phyloP scores from a whole-genome alignment of 2,329 filamentous ascomycete species.

The Microsporum canis region DNA sequence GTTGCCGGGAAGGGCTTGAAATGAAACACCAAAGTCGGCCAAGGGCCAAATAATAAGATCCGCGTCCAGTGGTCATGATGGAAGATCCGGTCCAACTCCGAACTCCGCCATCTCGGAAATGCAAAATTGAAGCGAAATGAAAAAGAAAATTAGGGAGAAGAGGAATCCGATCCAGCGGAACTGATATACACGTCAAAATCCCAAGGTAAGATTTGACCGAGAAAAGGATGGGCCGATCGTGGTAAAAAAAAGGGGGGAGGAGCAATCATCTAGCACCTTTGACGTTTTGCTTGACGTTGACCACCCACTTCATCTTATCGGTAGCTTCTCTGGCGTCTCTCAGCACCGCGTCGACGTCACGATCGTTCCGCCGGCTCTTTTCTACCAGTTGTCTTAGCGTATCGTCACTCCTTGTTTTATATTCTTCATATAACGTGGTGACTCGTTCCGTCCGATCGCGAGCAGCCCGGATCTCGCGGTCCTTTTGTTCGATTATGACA shows the following conservation, averaged over 20 bases:
- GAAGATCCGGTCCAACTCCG: conserved; percentile 10
- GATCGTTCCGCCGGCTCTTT: conserved; percentile 21
- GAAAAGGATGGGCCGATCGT: background rate
- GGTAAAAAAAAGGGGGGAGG: background rate
- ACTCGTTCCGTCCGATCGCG: conserved; percentile 33
- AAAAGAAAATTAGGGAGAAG: conserved; percentile 7
- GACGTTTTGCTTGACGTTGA: conserved; percentile 28
- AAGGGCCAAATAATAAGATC: background rate
- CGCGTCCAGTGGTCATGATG: background rate
- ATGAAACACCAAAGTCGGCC: background rate
- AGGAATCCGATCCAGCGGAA: background rate
- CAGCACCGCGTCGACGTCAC: conserved; percentile 27
- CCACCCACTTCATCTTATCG: conserved; percentile 40
- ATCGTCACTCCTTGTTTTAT: conserved; percentile 33
- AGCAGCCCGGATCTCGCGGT: conserved; percentile 32
- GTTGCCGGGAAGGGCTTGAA: background rate
- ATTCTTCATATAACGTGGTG: conserved; percentile 30
- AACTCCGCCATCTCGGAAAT: conserved; percentile 8
- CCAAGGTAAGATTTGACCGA: background rate
- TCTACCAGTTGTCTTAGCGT: conserved; percentile 27
- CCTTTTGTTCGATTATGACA: conserved; percentile 37
- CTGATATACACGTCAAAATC: conserved; percentile 3
- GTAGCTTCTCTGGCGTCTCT: conserved; percentile 32
- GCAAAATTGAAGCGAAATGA: conserved; percentile 8
- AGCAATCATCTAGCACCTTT: background rate